Evolutionary conservation across 192 early-diverging fungal genomes (phyloP).

Genomic region (Coemansia sp.): DNA sequence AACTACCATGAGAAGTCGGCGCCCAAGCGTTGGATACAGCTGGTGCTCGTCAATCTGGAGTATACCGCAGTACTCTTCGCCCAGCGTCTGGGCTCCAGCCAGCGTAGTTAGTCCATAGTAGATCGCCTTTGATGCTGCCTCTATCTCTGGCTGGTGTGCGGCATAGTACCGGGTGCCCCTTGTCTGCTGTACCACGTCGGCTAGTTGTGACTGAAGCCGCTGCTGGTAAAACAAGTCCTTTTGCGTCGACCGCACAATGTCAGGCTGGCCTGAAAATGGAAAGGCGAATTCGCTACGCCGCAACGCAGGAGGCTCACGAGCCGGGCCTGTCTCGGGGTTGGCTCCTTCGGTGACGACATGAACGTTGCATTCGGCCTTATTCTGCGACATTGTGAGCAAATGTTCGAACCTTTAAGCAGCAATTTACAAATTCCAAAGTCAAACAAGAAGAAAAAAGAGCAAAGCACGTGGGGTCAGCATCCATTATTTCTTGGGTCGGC

Average conservation of each 20-base stretch:
- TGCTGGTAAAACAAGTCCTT: slow-evolving; percentile 85
- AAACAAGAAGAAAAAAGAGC: neutral
- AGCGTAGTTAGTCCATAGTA: slow-evolving; percentile 77
- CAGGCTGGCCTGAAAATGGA: slow-evolving; percentile 73
- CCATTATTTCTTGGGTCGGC: slow-evolving; percentile 28
- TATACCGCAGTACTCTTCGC: slow-evolving; percentile 95
- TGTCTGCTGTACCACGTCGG: slow-evolving; percentile 59
- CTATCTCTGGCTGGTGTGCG: slow-evolving; percentile 63
- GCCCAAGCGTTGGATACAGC: slow-evolving; percentile 51
- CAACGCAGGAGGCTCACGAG: neutral
- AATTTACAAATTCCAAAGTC: neutral
- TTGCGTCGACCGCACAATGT: slow-evolving; percentile 85
- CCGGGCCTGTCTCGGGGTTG: neutral
- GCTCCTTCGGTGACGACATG: slow-evolving; percentile 13
- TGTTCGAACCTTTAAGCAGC: neutral
- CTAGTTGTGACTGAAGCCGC: slow-evolving; percentile 61
- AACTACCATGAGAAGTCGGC: slow-evolving; percentile 34
- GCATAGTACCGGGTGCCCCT: slow-evolving; percentile 59
- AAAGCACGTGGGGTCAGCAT: neutral
- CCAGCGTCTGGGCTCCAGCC: slow-evolving; percentile 77
- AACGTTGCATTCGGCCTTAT: neutral
- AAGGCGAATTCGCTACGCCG: slow-evolving; percentile 42
- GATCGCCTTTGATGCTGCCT: slow-evolving; percentile 57
- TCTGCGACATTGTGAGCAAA: neutral
- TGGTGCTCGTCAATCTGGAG: slow-evolving; percentile 59